Evolutionary conservation across 2,329 filamentous ascomycete genomes (phyloP), one percentile per base, ranked within the genome.

Genomic region (Onygenales sp.): DNA sequence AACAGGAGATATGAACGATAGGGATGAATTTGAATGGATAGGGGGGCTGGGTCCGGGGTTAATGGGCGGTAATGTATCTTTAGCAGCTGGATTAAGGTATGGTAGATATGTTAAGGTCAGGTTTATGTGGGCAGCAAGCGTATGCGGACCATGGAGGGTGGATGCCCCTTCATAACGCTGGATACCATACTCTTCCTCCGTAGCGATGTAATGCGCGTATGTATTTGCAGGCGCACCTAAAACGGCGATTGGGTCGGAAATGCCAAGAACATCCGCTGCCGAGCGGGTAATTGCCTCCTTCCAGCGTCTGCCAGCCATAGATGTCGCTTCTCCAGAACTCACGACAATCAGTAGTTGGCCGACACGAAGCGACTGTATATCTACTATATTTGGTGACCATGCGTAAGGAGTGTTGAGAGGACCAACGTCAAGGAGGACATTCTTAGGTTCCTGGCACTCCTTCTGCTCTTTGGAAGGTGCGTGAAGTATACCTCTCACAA

Each of bases 121-220:
- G 68, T 94, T 91, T 72, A 96, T 87, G 72, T 93, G 93, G 0
- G 90, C 92, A 38, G 86, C 82, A 9, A 96, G 78, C 0, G 89
- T 88, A 68, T 90, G 83, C 2, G 80, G 86, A 0, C 92, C 92
- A 66, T 87, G 93, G 2, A 97, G 81, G 0, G 92, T 97, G 6
- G 87, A 92, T 0, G 89, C 92, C n/a, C 91, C 92, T 72, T 97
- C 92, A 70, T 96, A 96, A 8, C 92, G 85, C 72, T 96, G 92
- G 45, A 93, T 76, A 10, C 74, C 72, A 67, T 93, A 94, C 68
- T 95, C 87, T 67, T 94, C 87, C 32, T 83, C 79, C 0, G 89
- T 92, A 1, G 84, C 70, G 55, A 89, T 82, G 68, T 92, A 92
- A 69, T 92, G 87, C 2, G 88, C 84, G 68, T 97, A 97, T 55